Base-by-base conservation (phyloP, 192 early-diverging fungal genomes). In the Rhizophagus sp. region DNA sequence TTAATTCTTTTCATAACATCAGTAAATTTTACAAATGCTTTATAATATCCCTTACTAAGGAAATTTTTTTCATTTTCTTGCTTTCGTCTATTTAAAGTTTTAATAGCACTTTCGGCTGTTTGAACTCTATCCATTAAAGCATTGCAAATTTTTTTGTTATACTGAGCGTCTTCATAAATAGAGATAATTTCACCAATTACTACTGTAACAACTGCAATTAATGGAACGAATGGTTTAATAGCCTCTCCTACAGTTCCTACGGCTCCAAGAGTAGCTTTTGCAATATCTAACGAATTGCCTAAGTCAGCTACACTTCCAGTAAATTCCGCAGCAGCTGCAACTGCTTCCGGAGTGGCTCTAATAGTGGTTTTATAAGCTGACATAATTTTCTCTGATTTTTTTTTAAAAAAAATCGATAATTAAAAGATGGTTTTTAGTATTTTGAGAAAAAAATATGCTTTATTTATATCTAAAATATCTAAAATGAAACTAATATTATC, bases 1-100 rank as follows among this genome's bases (percentile, higher is more conserved):
- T 41, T 79, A 4, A 79, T 79, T 62, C 44, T 71, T 62, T 71
- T 62, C n/a, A 79, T 41, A 7, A 71, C 50, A 39, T 27, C 19
- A 34, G 57, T 25, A 71, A 79, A 79, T 15, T 57, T 25, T 36
- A 39, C 30, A 62, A 79, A 79, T 2, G 44, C 1, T 36, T 41
- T 17, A 69, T 19, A 69, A 15, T 69, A 69, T 36, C n/a, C 19
- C 2, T 13, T 27, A 25, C 41, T 8, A 13, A 15, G 25, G 41
- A 69, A 69, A 34, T 69, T 69, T 69, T 69, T 36, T 69, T 69
- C 67, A 19, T 69, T 69, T 8, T 34, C 33, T 34, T 30, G 17
- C 39, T 36, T 30, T 39, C 67, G 11, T 69, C 67, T 69, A 17
- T 39, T 36, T 69, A 69, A 69, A 30, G 34, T 69, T 69, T 69